phyloP scores from a whole-genome alignment of 2,329 filamentous ascomycete genomes.

The Plectosphaerella cucumerina region DNA sequence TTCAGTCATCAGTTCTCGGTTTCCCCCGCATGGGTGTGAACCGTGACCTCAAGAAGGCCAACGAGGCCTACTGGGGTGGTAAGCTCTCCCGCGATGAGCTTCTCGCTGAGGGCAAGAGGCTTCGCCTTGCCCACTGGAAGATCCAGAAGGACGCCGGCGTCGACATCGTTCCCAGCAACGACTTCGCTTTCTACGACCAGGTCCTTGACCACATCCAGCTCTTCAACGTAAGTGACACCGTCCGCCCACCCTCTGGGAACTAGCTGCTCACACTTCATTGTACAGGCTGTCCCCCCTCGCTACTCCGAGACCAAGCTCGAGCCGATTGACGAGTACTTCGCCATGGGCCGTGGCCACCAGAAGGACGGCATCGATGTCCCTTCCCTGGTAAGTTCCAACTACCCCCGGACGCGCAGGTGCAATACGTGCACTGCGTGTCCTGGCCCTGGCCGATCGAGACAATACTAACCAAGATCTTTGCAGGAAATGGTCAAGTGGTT shows the following conservation, averaged over 20 bases:
- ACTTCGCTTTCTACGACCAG: conserved; percentile 98
- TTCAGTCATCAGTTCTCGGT: conserved; percentile 78
- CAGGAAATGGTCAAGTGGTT: conserved; percentile 99
- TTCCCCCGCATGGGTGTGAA: conserved; percentile 98
- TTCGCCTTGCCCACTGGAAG: conserved; percentile 96
- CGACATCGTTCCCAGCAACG: conserved; percentile 97
- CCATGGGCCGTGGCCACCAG: conserved; percentile 98
- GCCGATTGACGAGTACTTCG: conserved; percentile 94
- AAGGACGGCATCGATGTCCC: conserved; percentile 92
- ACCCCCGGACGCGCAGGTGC: neutral
- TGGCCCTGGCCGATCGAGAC: conserved; percentile 2
- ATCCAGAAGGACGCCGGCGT: conserved; percentile 99
- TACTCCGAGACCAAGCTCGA: conserved; percentile 89
- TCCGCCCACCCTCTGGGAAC: neutral
- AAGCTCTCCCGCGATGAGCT: conserved; percentile 92
- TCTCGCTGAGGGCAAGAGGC: conserved; percentile 90
- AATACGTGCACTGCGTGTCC: neutral
- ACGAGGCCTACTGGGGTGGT: conserved; percentile 93
- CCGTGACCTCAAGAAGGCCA: conserved; percentile 99
- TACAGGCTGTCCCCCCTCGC: conserved; percentile 80
- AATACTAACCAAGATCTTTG: neutral
- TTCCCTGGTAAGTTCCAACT: conserved; percentile 44
- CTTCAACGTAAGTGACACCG: conserved; percentile 68
- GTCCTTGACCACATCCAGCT: conserved; percentile 97
- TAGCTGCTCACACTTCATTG: conserved; percentile 8